These are phyloP conservation scores for Mycena sp. DNA, from an alignment of 1,284 basidiomycete species.

Conservation along the genomic window DNA sequence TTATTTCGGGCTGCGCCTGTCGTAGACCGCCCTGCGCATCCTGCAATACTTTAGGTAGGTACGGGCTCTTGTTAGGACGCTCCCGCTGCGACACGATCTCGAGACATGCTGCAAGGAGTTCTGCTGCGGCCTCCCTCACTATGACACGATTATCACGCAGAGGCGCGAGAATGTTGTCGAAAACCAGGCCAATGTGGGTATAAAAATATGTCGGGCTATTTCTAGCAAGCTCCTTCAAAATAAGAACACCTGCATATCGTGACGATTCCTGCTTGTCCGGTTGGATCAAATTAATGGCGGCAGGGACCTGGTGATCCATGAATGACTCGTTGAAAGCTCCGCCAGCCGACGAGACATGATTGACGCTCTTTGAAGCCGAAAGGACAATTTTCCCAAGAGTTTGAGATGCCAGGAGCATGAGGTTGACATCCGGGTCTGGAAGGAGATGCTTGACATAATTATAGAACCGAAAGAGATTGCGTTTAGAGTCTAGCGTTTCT, in stretches of 20 bases:
- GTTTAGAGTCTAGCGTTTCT: constrained; percentile 79
- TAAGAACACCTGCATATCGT: constrained; percentile 86
- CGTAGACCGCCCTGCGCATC: constrained; percentile 92
- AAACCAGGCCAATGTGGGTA: constrained; percentile 85
- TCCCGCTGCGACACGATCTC: constrained; percentile 85
- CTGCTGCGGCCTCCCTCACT: constrained; percentile 91
- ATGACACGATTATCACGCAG: constrained; percentile 86
- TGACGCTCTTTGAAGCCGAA: constrained; percentile 76
- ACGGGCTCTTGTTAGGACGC: constrained; percentile 62
- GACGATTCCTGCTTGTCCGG: constrained; percentile 80
- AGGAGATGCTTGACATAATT: constrained; percentile 91
- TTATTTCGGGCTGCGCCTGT: constrained; percentile 83
- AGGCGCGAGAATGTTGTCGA: constrained; percentile 92
- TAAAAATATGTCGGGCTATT: constrained; percentile 90
- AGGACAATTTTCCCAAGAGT: constrained; percentile 31
- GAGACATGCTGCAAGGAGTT: constrained; percentile 89
- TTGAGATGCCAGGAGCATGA: constrained; percentile 69
- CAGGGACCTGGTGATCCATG: constrained; percentile 87
- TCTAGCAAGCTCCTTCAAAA: constrained; percentile 90
- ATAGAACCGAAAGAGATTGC: constrained; percentile 87
- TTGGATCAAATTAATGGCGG: constrained; percentile 82
- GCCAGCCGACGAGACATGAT: constrained; percentile 82
- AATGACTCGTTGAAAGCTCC: constrained; percentile 86
- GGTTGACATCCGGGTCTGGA: constrained; percentile 84
- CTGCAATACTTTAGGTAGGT: constrained; percentile 83